Evolutionary conservation across 2,329 filamentous ascomycete genomes (phyloP).

Genomic region (Pseudocercospora macadamiae): DNA sequence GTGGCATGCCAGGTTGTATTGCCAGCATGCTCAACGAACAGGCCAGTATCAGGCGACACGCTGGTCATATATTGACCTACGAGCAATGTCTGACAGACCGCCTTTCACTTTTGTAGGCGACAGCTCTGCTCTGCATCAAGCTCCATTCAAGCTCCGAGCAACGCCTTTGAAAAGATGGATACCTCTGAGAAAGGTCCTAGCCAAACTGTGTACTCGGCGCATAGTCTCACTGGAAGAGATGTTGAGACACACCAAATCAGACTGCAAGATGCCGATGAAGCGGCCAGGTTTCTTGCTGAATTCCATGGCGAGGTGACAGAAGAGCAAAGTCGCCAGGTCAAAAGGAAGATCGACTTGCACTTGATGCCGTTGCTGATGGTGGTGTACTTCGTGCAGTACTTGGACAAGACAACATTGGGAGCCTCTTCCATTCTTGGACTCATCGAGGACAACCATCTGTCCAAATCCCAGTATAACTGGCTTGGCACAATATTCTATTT

Average conservation of each 20-base stretch:
- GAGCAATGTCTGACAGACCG: neutral
- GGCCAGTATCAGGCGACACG: neutral
- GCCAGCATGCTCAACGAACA: neutral
- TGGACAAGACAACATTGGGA: constrained; percentile 46
- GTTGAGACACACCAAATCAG: constrained; percentile 13
- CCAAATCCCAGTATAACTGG: constrained; percentile 62
- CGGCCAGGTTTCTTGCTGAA: constrained; percentile 10
- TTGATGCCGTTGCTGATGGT: constrained; percentile 22
- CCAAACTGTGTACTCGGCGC: neutral
- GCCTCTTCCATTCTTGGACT: constrained; percentile 56
- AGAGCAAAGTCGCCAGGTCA: constrained; percentile 12
- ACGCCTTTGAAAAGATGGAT: neutral
- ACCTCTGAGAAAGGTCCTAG: neutral
- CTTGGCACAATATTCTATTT: constrained; percentile 65
- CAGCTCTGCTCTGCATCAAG: neutral
- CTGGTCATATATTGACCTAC: neutral
- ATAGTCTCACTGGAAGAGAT: constrained; percentile 2
- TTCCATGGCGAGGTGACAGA: constrained; percentile 11
- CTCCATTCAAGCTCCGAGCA: neutral
- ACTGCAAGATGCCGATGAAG: constrained; percentile 14
- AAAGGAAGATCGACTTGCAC: constrained; percentile 18
- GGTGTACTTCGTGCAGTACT: constrained; percentile 51
- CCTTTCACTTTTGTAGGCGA: too few relatives aligned
- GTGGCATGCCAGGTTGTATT: neutral
- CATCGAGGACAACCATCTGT: constrained; percentile 55